Base-by-base conservation (phyloP, 169 alveolate species). In the Ichthyophthirius multifiliis region DNA sequence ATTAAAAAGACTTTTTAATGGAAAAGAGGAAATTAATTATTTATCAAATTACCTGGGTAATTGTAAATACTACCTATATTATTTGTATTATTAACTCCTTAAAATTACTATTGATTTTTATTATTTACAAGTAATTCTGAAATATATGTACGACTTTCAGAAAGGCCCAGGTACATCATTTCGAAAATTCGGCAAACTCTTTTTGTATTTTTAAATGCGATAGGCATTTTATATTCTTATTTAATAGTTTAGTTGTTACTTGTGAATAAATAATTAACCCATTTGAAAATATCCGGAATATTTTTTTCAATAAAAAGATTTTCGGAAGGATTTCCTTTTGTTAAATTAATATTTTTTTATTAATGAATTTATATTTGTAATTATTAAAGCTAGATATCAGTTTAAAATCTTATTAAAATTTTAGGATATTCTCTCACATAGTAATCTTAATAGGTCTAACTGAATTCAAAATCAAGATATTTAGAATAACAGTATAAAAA, bases 361-460 rank as follows among this genome's bases (percentile, higher is more conserved):
- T 5, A 18, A n/a, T 46, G 32, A 43, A 35, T 13, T 44, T 81
- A 23, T 35, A 74, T 55, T 76, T 81, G 27, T 35, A 86, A 62
- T 16, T 30, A 46, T 67, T 71, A 16, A 12, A 65, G 31, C n/a
- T 62, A 46, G 10, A 74, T 27, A n/a, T 78, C 81, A 2, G 82
- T 45, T 35, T 73, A 39, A 20, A 62, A 39, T 9, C 47, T 44
- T 10, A 18, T 43, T 18, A 41, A n/a, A 1, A 64, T 7, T 4
- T 30, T 20, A 3, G 82, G 79, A 34, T 73, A 27, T 23, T 87
- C 86, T 74, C 82, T 62, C 10, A 75, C 35, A 65, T 87, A 87
- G 63, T 73, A 74, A 5, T 83, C 85, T 30, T 73, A 31, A 67
- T 65, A 78, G 18, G 83, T 86, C 27, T 64, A 47, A n/a, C 76